These are phyloP conservation scores for Sapria himalayana DNA, from an alignment of 345 rosid species.

Conservation along the genomic window DNA sequence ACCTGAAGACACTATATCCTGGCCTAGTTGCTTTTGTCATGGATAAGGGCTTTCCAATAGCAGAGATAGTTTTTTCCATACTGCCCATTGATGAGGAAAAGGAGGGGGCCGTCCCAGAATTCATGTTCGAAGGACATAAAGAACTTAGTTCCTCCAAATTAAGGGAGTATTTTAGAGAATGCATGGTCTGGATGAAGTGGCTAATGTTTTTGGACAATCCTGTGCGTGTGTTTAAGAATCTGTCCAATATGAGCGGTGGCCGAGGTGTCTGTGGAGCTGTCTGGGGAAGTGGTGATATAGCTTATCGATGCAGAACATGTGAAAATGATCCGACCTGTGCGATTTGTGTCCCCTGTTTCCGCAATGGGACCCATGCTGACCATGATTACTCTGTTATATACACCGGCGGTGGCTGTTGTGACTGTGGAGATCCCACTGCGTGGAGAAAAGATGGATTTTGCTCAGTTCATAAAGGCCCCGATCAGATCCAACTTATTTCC, in stretches of 20 bases:
- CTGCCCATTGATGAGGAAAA: constrained; percentile 57
- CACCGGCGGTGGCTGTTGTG: constrained; percentile 91
- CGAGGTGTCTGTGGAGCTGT: constrained; percentile 92
- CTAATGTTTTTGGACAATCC: constrained; percentile 70
- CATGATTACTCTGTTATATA: constrained; percentile 71
- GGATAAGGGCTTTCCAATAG: constrained; percentile 16
- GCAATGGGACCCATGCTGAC: constrained; percentile 47
- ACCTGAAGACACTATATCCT: constrained; percentile 13
- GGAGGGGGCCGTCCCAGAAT: constrained; percentile 14
- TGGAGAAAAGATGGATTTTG: constrained; percentile 93
- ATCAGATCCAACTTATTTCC: constrained; percentile 74
- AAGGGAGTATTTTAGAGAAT: constrained; percentile 25
- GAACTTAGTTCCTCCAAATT: too few species aligned
- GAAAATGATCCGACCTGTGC: constrained; percentile 90
- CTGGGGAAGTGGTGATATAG: constrained; percentile 85
- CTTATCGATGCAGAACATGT: constrained; percentile 70
- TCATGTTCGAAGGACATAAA: too few species aligned
- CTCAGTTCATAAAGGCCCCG: constrained; percentile 76
- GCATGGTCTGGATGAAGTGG: constrained; percentile 66
- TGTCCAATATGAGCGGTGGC: constrained; percentile 25
- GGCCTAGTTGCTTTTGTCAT: constrained; percentile 35
- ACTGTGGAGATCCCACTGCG: constrained; percentile 92
- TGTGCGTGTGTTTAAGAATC: constrained; percentile 18
- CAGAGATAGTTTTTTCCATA: constrained; percentile 33
- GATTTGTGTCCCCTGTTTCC: constrained; percentile 79